Conservation (phyloP, 129 eudicot species). For the Lactuca saligna region DNA sequence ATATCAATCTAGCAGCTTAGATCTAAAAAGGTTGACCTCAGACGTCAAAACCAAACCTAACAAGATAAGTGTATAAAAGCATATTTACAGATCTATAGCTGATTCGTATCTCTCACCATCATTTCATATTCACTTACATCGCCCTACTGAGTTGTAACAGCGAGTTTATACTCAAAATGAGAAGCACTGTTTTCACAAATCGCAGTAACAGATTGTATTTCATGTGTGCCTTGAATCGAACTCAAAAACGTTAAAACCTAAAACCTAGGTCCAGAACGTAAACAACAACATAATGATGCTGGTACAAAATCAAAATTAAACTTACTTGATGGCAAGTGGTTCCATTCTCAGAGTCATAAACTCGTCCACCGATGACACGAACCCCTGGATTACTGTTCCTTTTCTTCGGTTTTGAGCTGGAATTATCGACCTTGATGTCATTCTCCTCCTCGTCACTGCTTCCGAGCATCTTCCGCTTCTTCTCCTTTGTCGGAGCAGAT, state of each 20-base stretch:
- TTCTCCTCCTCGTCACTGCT: constrained; percentile 10
- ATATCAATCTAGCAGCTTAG: not conserved
- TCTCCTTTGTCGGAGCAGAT: constrained; percentile 15
- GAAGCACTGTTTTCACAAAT: not conserved
- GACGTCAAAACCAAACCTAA: not conserved
- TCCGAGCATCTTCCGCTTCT: constrained; percentile 4
- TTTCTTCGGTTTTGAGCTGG: constrained; percentile 37
- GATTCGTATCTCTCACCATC: not conserved
- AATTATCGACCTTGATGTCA: not conserved
- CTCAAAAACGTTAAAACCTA: constrained; percentile 3
- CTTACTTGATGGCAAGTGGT: constrained; percentile 83
- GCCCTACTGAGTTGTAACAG: not conserved
- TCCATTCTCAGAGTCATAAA: constrained; percentile 67
- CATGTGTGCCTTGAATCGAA: not conserved
- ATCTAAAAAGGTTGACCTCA: constrained; percentile 1
- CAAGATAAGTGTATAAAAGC: not conserved
- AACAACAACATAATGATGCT: not conserved
- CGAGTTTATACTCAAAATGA: not conserved
- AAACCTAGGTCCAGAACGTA: not conserved
- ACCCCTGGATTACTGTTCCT: constrained; percentile 53
- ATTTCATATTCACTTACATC: not conserved
- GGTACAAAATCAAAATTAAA: not conserved
- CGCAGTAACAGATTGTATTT: not conserved
- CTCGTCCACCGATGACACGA: constrained; percentile 49
- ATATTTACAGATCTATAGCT: not conserved